phyloP scores from a whole-genome alignment of 306 rosid genomes.

The Ochetophila trinervis region DNA sequence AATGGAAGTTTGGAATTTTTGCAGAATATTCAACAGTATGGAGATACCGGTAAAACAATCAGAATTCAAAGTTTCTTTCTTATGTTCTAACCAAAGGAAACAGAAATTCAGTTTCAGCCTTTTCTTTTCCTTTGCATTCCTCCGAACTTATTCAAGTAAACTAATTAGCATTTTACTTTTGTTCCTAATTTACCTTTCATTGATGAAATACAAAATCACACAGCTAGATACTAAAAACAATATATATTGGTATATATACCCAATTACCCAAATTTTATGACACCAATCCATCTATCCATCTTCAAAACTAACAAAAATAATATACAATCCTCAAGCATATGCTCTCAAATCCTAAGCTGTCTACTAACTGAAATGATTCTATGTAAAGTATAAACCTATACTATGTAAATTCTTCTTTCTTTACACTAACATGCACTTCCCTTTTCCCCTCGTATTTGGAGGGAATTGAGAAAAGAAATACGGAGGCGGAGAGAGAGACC shows the following conservation, averaged over 20 bases:
- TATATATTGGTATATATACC: constrained; percentile 54
- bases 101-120: no score
- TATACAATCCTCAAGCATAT: constrained; percentile 87
- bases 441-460: constrained; percentile 31
- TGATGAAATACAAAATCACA: constrained; percentile 7
- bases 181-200: constrained; percentile 6
- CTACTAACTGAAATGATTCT: constrained; percentile 69
- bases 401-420: constrained; percentile 69
- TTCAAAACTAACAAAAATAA: constrained; percentile 75
- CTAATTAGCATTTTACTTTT: neutral
- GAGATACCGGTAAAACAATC: neutral
- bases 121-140: no score
- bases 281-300: constrained; percentile 64
- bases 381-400: constrained; percentile 75
- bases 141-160: neutral
- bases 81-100: no score
- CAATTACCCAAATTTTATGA: constrained; percentile 55
- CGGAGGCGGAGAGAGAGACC: constrained; percentile 18
- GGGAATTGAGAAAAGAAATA: constrained; percentile 30
- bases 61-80: no score
- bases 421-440: constrained; percentile 60
- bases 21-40: neutral
- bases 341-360: constrained; percentile 66
- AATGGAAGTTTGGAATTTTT: neutral
- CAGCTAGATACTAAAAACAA: constrained; percentile 29